Evolutionary conservation across 257 asterid species (phyloP), one percentile per base, ranked within the genome.

Genomic region (Vinca minor): DNA sequence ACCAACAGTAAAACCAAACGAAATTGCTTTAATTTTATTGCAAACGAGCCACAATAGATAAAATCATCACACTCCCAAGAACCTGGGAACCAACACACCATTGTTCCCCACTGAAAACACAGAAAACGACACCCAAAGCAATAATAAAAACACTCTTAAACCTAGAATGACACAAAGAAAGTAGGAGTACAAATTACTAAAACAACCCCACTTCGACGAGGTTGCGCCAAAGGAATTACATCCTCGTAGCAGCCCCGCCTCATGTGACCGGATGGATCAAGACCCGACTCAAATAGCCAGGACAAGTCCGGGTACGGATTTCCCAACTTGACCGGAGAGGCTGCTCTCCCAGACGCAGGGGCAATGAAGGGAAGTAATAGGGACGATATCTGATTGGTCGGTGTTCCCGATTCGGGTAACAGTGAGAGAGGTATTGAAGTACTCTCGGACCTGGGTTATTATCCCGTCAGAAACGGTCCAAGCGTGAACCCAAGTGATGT

Each of bases 381-480:
- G n/a, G n/a, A n/a, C n/a, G 70, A 78, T 68, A 47, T 59, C 87
- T 0, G 90, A 69, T 42, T 58, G 71, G 60, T 69, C 80, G 3
- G 86, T 0, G 21, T 72, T 69, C 0, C 85, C 83, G 42, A 89
- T 11, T 0, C 92, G 87, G 20, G 99, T 89, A 5, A 93, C 99
- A 23, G 94, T 89, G 34, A 93, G 87, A 39, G 97, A 86, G 14
- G 99, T 89, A 78, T 93, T 93, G 85, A 93, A 82, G 71, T 93
- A 89, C 84, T 93, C 99, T 25, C 96, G 71, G 10, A 93, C 87
- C 83, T 93, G 99, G 65, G 95, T 89, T 59, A 93, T 87, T 82
- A 87, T 74, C 92, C 95, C 99, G 87, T 93, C 87, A 29, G 85
- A 47, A 58, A 87, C 97, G 62, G 97, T 87, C 99, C 99, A 93